phyloP scores from a whole-genome alignment of 495 filamentous ascomycete species.

The Rostrohypoxylon terebratum region DNA sequence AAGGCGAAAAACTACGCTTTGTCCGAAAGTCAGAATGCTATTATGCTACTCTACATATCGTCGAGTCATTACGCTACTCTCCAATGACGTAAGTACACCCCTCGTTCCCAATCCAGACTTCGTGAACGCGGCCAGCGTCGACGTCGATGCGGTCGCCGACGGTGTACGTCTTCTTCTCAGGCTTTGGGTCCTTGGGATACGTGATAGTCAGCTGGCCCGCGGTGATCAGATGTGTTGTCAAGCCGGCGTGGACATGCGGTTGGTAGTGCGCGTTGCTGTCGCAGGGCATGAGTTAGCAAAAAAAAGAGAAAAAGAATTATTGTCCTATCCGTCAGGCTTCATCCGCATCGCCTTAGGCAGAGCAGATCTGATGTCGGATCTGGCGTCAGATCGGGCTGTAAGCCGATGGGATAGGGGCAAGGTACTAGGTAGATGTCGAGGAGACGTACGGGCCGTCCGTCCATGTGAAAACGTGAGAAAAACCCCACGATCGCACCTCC shows the following conservation, averaged over 20 bases:
- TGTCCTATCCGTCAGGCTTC: background rate
- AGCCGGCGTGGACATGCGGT: conserved; percentile 75
- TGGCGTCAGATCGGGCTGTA: background rate
- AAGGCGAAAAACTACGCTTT: background rate
- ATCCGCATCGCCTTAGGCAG: background rate
- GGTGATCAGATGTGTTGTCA: conserved; percentile 84
- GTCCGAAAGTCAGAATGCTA: background rate
- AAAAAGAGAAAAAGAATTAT: no score
- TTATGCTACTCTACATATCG: background rate
- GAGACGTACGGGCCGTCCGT: conserved; percentile 74
- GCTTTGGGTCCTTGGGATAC: conserved; percentile 74
- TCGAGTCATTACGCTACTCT: conserved; percentile 58
- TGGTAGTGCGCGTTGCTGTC: conserved; percentile 73
- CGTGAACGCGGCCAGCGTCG: conserved; percentile 75
- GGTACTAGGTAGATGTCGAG: background rate
- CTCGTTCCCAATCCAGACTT: conserved; percentile 83
- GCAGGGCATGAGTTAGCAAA: conserved; percentile 11
- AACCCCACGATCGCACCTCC: conserved; percentile 81
- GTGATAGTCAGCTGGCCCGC: conserved; percentile 75
- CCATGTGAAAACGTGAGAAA: conserved; percentile 82
- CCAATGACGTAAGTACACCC: conserved; percentile 92
- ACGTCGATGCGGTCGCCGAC: conserved; percentile 81
- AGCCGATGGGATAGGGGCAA: background rate
- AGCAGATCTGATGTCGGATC: background rate
- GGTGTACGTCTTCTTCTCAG: conserved; percentile 74